Evolutionary conservation across 129 eudicot genomes (phyloP), one percentile per base, ranked within the genome.

Genomic region (Daucus carota): DNA sequence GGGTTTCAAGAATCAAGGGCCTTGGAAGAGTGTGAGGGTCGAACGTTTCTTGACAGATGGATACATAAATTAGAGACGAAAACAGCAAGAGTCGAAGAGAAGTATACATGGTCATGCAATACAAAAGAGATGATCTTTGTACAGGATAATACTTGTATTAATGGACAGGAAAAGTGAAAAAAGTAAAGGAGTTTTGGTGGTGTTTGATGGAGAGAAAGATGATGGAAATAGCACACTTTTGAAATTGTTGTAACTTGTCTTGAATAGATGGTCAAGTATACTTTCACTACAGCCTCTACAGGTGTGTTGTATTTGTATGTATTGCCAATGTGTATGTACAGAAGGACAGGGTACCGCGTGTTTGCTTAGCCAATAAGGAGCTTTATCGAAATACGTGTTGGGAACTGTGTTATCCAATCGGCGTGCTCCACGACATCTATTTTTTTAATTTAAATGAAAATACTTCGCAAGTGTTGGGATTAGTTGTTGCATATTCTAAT

Each of bases 1-100:
- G 50, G 73, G 85, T 81, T 67, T 88, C 86, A 18, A 81, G 38
- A 63, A 92, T 80, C 86, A 89, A 68, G 57, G 97, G 90, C 73
- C 93, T 86, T n/a, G 87, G 88, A 75, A 90, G 79, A 63, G 74
- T 52, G 59, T 85, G 84, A 16, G 74, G 45, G 46, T 87, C 81
- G 11, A 78, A 26, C 5, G 28, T 74, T 76, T 85, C 88, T 13
- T 90, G 78, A 43, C 81, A 41, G n/a, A 73, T 50, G 50, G 76
- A 74, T 15, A 73, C 52, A 63, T 82, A 73, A 76, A 83, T 41
- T 44, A 84, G 76, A 75, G 75, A 78, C 77, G 81, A 45, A 42
- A 87, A 73, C 62, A 87, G 16, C 75, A 77, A 70, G 52, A 71
- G 72, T 76, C 45, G 52, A 1, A 85, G 41, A 26, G 77, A 77